Percentiles rank a stretch among this genome's conserved stretches.
These are phyloP conservation scores for Paecilomyces formosus DNA, from an alignment of 2,329 filamentous ascomycete species.

Conservation along the genomic window DNA sequence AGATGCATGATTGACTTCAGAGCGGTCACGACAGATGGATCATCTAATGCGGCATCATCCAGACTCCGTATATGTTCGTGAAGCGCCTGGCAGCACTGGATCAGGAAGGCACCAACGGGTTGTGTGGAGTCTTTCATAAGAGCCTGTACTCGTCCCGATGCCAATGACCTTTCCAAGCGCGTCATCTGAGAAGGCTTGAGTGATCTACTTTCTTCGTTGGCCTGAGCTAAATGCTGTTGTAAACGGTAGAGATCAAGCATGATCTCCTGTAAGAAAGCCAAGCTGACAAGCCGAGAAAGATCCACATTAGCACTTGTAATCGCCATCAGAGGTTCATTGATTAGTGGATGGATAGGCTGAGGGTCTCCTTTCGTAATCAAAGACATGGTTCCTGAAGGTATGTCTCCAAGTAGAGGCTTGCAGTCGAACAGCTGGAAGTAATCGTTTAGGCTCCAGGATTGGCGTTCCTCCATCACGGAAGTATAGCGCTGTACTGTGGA, in stretches of 20 bases:
- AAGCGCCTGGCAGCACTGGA: constrained; percentile 28
- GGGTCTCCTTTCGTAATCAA: not conserved
- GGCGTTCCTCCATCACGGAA: constrained; percentile 23
- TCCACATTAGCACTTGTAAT: constrained; percentile 15
- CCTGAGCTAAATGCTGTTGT: constrained; percentile 22
- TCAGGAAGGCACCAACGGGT: constrained; percentile 30
- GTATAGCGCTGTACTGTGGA: constrained; percentile 22
- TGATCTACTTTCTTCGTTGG: constrained; percentile 22
- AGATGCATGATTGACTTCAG: constrained; percentile 31
- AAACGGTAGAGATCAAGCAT: constrained; percentile 28
- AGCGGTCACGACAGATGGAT: constrained; percentile 16
- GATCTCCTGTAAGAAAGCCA: constrained; percentile 30
- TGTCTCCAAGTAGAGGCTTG: not conserved
- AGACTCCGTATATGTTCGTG: constrained; percentile 26
- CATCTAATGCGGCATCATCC: constrained; percentile 17
- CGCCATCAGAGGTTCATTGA: constrained; percentile 30
- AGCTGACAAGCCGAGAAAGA: constrained; percentile 14
- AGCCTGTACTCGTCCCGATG: constrained; percentile 29
- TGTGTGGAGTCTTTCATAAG: constrained; percentile 36
- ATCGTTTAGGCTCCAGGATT: constrained; percentile 20
- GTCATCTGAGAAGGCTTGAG: constrained; percentile 37
- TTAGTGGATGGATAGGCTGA: constrained; percentile 29
- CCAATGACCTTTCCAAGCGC: constrained; percentile 33
- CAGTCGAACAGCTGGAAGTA: not conserved
- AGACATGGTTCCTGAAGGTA: not conserved